These are phyloP conservation scores for Fraxinus cuspidata DNA, from an alignment of 257 asterid species.

Conservation along the genomic window DNA sequence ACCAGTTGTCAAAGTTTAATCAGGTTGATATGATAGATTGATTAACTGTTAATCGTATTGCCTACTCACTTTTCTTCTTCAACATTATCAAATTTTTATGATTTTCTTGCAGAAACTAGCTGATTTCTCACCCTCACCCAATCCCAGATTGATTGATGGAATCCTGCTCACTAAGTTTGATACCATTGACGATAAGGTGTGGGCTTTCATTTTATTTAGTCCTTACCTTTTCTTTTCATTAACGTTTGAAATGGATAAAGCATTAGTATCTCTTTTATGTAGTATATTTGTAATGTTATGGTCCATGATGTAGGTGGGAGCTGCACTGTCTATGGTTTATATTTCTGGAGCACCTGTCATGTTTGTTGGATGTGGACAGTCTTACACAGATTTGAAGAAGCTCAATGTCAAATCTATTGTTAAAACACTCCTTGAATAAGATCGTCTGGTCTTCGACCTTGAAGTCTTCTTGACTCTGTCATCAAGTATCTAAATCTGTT, in stretches of 20 bases:
- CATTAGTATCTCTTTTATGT: too few species aligned
- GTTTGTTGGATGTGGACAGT: conserved; percentile 98
- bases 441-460: not conserved
- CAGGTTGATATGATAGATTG: conserved; percentile 51
- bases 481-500: not conserved
- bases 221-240: too few species aligned
- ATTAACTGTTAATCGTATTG: not conserved
- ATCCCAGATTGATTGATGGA: conserved; percentile 91
- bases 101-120: conserved; percentile 70
- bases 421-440: conserved; percentile 81
- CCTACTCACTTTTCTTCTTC: not conserved
- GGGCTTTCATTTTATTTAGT: not conserved
- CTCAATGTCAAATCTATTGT: conserved; percentile 86
- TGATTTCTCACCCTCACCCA: conserved; percentile 81
- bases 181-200: conserved; percentile 94
- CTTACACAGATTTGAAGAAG: conserved; percentile 92
- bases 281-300: too few species aligned
- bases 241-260: too few species aligned
- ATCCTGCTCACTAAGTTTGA: conserved; percentile 94
- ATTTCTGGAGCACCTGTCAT: conserved; percentile 91
- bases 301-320: too few species aligned
- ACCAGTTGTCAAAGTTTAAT: conserved; percentile 88
- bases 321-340: conserved; percentile 30
- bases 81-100: not conserved
- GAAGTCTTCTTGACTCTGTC: not conserved